phyloP scores from a whole-genome alignment of 768 basidiomycete species.

The Tricholoma sp. region DNA sequence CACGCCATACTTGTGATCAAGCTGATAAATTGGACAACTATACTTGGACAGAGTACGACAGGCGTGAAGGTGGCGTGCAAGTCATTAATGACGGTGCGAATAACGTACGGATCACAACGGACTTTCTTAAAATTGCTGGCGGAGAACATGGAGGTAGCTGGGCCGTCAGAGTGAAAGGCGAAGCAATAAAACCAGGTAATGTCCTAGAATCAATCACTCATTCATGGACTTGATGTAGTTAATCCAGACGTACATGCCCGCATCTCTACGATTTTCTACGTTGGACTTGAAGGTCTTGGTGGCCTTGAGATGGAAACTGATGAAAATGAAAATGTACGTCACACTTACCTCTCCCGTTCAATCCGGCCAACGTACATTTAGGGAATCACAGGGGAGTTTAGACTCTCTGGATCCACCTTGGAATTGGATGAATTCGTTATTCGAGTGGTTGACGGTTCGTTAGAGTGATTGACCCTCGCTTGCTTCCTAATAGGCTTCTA shows the following conservation, averaged over 20 bases:
- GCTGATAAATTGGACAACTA: slow-evolving; percentile 76
- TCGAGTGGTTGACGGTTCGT: slow-evolving; percentile 69
- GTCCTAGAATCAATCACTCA: slow-evolving; percentile 2
- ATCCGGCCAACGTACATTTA: slow-evolving; percentile 25
- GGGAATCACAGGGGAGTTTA: slow-evolving; percentile 71
- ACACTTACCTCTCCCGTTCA: neutral
- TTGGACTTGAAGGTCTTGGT: slow-evolving; percentile 85
- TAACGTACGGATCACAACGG: slow-evolving; percentile 81
- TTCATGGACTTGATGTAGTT: neutral
- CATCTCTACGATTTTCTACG: slow-evolving; percentile 79
- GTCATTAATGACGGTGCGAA: slow-evolving; percentile 76
- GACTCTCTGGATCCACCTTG: slow-evolving; percentile 66
- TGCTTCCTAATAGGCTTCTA: slow-evolving; percentile 22
- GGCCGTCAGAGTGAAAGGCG: slow-evolving; percentile 80
- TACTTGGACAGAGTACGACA: slow-evolving; percentile 85
- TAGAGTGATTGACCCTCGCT: neutral
- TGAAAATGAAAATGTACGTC: slow-evolving; percentile 64
- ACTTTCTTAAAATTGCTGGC: slow-evolving; percentile 81
- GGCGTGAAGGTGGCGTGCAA: slow-evolving; percentile 81
- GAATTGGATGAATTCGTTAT: slow-evolving; percentile 82
- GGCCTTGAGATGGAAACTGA: slow-evolving; percentile 75
- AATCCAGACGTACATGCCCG: slow-evolving; percentile 44
- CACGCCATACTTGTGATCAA: slow-evolving; percentile 88
- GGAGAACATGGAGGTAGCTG: slow-evolving; percentile 84
- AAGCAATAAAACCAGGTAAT: slow-evolving; percentile 66